Evolutionary conservation across 202 grass and related monocot species (phyloP), one percentile per base, ranked within the genome.

Genomic region (Hordeum pubiflorum): DNA sequence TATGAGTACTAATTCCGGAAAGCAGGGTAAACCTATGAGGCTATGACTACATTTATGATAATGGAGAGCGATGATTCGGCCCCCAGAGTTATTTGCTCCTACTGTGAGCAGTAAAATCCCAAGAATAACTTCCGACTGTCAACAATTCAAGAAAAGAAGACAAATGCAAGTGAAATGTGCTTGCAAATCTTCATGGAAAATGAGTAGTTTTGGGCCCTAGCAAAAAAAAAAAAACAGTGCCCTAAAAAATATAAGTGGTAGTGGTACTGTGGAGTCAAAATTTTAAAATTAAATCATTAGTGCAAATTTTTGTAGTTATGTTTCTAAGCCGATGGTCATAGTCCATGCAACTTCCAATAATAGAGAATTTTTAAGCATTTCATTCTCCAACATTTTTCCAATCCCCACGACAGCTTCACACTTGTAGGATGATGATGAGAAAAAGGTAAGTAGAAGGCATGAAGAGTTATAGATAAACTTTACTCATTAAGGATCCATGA

Each of bases 1-100:
- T 46, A 46, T 75, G 54, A 75, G 13, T 75, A 69, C 36, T 69
- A 52, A 70, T 43, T 78, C 72, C 32, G 10, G 40, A 72, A 85
- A 80, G 66, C 66, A 78, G 60, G 58, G 56, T 66, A 61, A 83
- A 36, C 34, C 20, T 70, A 46, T 32, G 31, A 32, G 31, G 31
- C 31, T 32, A 32, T 70, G 8, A 26, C 33, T 79, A 79, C 66
- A 38, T 63, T 33, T 55, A 34, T 15, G 23, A 37, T 63, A 74
- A 76, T 20, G 41, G 69, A 50, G 23, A 11, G 26, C 4, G 2
- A 43, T n/a, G 69, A 72, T 72, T 72, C 10, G 9, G 55, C n/a
- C 18, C 20, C 55, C 1, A 9, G 55, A 9, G 20, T 58, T 9
- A 57, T 57, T 57, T 57, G 54, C 54, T 57, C n/a, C 54, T 7